Percentiles rank a stretch among this genome's conserved stretches.
These are phyloP conservation scores for Arthrobotrys iridis DNA, from an alignment of 2,329 filamentous ascomycete species.

Conservation along the genomic window DNA sequence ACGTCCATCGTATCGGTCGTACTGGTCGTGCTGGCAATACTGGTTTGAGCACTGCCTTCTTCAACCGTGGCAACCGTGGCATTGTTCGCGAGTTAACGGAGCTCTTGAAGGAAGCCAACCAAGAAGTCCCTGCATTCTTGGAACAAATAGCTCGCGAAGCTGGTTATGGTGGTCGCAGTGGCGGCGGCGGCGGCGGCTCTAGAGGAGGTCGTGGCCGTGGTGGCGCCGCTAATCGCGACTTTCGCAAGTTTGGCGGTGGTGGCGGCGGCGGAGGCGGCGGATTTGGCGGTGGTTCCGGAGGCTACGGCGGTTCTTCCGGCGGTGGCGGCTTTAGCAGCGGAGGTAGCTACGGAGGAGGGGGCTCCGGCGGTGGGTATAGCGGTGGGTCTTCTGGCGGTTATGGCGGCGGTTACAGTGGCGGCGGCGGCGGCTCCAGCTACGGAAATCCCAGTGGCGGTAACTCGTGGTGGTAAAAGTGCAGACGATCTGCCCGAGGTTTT, in stretches of 20 bases:
- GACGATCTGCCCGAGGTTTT: slow-evolving; percentile 39
- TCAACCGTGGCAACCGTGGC: slow-evolving; percentile 99
- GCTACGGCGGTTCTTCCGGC: slow-evolving; percentile 64
- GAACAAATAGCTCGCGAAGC: slow-evolving; percentile 97
- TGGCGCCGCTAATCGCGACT: slow-evolving; percentile 83
- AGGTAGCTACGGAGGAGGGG: slow-evolving; percentile 61
- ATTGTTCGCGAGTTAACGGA: slow-evolving; percentile 96
- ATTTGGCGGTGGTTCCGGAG: slow-evolving; percentile 61
- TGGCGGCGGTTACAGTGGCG: slow-evolving; percentile 60
- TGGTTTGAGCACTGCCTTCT: slow-evolving; percentile 97
- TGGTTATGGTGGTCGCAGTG: slow-evolving; percentile 74
- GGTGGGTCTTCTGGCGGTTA: slow-evolving; percentile 61
- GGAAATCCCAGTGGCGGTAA: slow-evolving; percentile 75
- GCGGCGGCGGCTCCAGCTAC: slow-evolving; percentile 64
- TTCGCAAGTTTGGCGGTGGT: slow-evolving; percentile 79
- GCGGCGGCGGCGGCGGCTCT: slow-evolving; percentile 69
- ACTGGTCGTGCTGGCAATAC: slow-evolving; percentile 99
- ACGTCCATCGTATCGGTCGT: slow-evolving; percentile 99
- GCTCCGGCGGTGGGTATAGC: slow-evolving; percentile 58
- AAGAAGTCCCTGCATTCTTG: slow-evolving; percentile 91
- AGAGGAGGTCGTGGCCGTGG: slow-evolving; percentile 66
- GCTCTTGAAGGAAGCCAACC: slow-evolving; percentile 98
- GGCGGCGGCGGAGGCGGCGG: slow-evolving; percentile 65
- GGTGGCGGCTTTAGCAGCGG: slow-evolving; percentile 63
- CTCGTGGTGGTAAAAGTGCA: slow-evolving; percentile 72